A percentile compares a stretch with the other conserved stretches of the same genome.
Evolutionary conservation across 2,329 filamentous ascomycete species (phyloP).

Genomic region (Fonsecaea pedrosoi): DNA sequence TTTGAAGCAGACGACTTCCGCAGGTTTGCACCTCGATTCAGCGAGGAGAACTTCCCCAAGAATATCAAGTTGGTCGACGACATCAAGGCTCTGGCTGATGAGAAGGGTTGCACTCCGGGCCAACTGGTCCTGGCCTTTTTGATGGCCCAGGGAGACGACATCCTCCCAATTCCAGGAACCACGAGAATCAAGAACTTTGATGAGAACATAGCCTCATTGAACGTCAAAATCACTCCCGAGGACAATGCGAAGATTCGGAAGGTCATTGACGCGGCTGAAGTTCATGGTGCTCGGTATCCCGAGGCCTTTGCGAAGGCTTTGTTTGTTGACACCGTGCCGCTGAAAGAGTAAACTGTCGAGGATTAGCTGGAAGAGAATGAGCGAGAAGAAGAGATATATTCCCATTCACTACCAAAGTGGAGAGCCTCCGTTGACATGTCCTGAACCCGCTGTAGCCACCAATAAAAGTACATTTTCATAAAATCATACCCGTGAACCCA

Average conservation of each 20-base stretch:
- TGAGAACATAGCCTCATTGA: conserved; percentile 39
- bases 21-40: conserved; percentile 56
- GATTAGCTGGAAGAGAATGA: neutral
- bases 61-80: conserved; percentile 62
- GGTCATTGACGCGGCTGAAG: conserved; percentile 38
- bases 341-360: conserved; percentile 27
- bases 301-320: conserved; percentile 29
- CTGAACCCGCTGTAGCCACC: conserved; percentile 6
- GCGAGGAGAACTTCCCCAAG: conserved; percentile 61
- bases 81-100: conserved; percentile 57
- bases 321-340: conserved; percentile 37
- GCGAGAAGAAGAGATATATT: conserved; percentile 19
- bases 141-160: conserved; percentile 64
- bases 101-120: conserved; percentile 62
- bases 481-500: neutral
- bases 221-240: conserved; percentile 38
- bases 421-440: conserved; percentile 12
- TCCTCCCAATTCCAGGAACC: conserved; percentile 42
- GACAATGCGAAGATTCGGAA: conserved; percentile 46
- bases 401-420: conserved; percentile 24
- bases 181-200: conserved; percentile 41
- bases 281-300: conserved; percentile 39
- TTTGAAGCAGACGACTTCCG: conserved; percentile 57
- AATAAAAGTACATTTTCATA: conserved; percentile 10
- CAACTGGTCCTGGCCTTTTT: conserved; percentile 71